A percentile compares a stretch with the other conserved stretches of the same genome.
These are phyloP conservation scores for Dittrichia graveolens DNA, from an alignment of 129 eudicot species.

Conservation along the genomic window DNA sequence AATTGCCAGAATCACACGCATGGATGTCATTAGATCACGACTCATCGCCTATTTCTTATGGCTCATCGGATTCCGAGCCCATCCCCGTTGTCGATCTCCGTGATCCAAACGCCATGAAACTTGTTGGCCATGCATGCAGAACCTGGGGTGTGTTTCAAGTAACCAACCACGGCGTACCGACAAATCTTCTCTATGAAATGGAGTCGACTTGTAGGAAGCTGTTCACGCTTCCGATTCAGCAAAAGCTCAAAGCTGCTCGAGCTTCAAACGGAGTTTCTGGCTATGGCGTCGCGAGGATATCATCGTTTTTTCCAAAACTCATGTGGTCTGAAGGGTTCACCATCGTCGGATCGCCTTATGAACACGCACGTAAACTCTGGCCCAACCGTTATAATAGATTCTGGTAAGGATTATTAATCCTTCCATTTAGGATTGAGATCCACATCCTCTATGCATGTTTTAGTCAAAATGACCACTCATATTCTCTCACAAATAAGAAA, in stretches of 20 bases:
- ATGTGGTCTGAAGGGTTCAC: constrained; percentile 99
- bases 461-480: no score
- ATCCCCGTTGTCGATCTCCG: constrained; percentile 58
- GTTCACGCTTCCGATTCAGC: constrained; percentile 70
- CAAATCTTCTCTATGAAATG: constrained; percentile 41
- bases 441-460: no score
- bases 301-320: constrained; percentile 69
- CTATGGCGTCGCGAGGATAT: constrained; percentile 79
- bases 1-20: constrained; percentile 80
- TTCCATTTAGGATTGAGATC: not conserved
- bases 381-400: constrained; percentile 54
- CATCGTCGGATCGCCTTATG: constrained; percentile 63
- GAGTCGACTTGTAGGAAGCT: constrained; percentile 49
- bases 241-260: constrained; percentile 73
- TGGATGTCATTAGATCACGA: constrained; percentile 45
- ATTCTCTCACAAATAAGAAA: no score
- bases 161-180: constrained; percentile 56
- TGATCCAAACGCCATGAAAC: constrained; percentile 48
- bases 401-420: constrained; percentile 52
- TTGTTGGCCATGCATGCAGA: constrained; percentile 79
- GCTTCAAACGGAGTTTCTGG: constrained; percentile 64
- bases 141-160: constrained; percentile 87
- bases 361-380: constrained; percentile 86
- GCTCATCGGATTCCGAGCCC: constrained; percentile 13
- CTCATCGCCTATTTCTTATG: not conserved